A percentile compares a stretch with the other conserved stretches of the same genome.
These are phyloP conservation scores for Trichophyton equinum DNA, from an alignment of 2,329 filamentous ascomycete genomes.

Conservation along the genomic window DNA sequence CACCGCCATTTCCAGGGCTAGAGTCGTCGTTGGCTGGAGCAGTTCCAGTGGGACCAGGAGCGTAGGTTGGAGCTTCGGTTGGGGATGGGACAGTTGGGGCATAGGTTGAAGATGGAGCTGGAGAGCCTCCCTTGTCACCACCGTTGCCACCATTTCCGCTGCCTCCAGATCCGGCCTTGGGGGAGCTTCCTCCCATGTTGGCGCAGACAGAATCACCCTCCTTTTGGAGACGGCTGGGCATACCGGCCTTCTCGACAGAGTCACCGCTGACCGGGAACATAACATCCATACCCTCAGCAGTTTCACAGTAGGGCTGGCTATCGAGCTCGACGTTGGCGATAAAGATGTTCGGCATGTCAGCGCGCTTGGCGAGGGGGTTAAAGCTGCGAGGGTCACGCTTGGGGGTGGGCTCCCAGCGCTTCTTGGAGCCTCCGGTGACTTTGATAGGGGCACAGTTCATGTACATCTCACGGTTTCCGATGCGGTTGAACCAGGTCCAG, in stretches of 20 bases:
- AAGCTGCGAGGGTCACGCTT: conserved; percentile 7
- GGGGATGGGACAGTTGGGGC: conserved; percentile 9
- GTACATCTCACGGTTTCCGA: conserved; percentile 93
- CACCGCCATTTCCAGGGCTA: conserved; percentile 10
- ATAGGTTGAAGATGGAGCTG: conserved; percentile 14
- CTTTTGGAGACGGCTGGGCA: conserved; percentile 25
- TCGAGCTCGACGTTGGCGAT: conserved; percentile 50
- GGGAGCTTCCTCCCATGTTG: conserved; percentile 21
- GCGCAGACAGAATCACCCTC: conserved; percentile 20
- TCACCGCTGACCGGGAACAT: conserved; percentile 57
- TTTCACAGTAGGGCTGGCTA: conserved; percentile 42
- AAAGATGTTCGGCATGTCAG: conserved; percentile 60
- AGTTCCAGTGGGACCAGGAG: conserved; percentile 4
- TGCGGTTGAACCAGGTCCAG: conserved; percentile 89
- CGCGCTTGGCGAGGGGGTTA: conserved; percentile 39
- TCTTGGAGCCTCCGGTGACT: conserved; percentile 42
- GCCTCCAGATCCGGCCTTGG: conserved; percentile 20
- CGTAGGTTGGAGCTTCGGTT: conserved; percentile 10
- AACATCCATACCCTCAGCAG: conserved; percentile 44
- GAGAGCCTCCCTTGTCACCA: conserved; percentile 12
- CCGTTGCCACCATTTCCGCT: conserved; percentile 12
- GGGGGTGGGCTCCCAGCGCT: conserved; percentile 19
- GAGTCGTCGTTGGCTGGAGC: conserved; percentile 15
- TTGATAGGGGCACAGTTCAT: conserved; percentile 82
- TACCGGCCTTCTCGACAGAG: conserved; percentile 40